Evolutionary conservation across 805 yeast species (phyloP).

Genomic region (Saccharomycopsis lassenensis): DNA sequence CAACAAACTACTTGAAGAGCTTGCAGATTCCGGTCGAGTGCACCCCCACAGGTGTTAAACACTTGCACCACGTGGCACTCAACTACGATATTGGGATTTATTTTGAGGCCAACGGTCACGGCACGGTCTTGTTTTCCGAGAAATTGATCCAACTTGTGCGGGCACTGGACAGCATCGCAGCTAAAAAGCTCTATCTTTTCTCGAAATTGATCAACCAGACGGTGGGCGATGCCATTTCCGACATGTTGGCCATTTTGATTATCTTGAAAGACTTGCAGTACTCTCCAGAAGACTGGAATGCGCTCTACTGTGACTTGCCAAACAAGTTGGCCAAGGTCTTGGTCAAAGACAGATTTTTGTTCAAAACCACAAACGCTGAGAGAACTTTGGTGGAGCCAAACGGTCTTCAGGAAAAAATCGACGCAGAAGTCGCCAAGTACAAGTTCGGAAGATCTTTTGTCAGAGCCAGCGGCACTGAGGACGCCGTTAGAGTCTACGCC

Average conservation of each 20-base stretch:
- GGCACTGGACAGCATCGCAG: conserved; percentile 34
- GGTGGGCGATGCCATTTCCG: conserved; percentile 98
- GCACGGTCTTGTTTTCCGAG: conserved; percentile 77
- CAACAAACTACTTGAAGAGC: conserved; percentile 58
- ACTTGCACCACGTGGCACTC: conserved; percentile 76
- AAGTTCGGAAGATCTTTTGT: conserved; percentile 76
- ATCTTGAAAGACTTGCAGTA: conserved; percentile 46
- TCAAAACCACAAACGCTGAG: conserved; percentile 86
- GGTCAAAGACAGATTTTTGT: conserved; percentile 70
- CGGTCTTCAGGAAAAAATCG: conserved; percentile 69
- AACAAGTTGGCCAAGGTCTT: conserved; percentile 71
- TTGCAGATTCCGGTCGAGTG: conserved; percentile 71
- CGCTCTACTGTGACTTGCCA: conserved; percentile 74
- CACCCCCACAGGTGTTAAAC: conserved; percentile 95
- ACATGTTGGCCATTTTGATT: conserved; percentile 65
- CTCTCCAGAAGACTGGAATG: conserved; percentile 64
- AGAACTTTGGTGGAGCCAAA: conserved; percentile 64
- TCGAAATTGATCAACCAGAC: conserved; percentile 82
- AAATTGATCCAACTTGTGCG: conserved; percentile 31
- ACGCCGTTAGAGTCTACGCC: conserved; percentile 91
- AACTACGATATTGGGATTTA: conserved; percentile 85
- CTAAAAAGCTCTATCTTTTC: conserved; percentile 46
- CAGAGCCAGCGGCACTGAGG: conserved; percentile 95
- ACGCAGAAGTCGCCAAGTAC: conserved; percentile 45
- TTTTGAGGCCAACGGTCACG: conserved; percentile 99